Conservation (phyloP, 2,329 filamentous ascomycete genomes). For the Cercospora sp. region DNA sequence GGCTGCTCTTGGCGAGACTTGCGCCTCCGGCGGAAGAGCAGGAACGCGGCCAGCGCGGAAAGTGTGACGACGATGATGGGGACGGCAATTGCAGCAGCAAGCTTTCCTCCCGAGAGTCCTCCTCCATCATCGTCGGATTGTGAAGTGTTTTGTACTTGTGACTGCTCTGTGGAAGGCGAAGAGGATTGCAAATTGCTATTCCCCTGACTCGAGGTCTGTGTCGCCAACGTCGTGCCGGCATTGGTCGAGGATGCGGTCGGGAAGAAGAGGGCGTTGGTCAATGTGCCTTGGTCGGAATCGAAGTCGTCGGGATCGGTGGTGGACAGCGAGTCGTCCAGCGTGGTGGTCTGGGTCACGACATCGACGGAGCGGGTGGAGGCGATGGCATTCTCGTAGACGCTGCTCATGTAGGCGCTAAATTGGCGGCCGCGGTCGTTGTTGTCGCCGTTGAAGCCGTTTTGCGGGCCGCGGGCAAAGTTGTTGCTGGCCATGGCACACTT, state of each 20-base stretch:
- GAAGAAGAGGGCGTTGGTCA: background rate
- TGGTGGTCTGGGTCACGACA: constrained; percentile 9
- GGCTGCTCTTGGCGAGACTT: constrained; percentile 5
- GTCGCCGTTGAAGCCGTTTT: background rate
- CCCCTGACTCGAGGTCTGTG: constrained; percentile 7
- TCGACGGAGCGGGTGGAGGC: background rate
- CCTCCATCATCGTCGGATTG: constrained; percentile 14
- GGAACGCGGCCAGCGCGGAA: constrained; percentile 17
- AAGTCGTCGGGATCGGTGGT: constrained; percentile 5
- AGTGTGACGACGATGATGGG: constrained; percentile 27
- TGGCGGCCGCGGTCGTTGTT: background rate
- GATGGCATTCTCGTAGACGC: background rate
- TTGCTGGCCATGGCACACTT: background rate
- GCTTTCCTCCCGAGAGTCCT: constrained; percentile 25
- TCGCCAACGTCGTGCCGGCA: constrained; percentile 12
- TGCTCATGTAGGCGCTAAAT: background rate
- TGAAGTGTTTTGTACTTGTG: background rate
- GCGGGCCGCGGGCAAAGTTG: background rate
- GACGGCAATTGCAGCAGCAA: constrained; percentile 29
- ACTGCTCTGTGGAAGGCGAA: background rate
- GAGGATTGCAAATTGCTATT: background rate
- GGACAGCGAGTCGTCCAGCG: background rate
- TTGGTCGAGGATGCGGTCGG: background rate
- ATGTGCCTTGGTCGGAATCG: background rate
- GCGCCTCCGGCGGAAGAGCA: constrained; percentile 27